These are phyloP conservation scores for Xylaria sp. DNA, from an alignment of 2,329 filamentous ascomycete genomes.

Conservation along the genomic window DNA sequence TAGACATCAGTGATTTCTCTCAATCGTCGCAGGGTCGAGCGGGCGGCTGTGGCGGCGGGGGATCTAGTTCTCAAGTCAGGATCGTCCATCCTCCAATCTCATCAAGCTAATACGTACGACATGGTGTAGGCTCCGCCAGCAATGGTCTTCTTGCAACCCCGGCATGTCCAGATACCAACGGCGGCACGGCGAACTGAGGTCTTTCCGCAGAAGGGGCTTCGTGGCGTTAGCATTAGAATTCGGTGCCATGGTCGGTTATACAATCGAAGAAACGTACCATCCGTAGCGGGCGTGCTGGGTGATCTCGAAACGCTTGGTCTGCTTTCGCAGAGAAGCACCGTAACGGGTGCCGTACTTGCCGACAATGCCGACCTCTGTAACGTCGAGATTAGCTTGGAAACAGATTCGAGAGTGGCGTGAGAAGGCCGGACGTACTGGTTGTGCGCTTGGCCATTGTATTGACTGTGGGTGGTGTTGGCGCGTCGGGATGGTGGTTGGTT, in stretches of 20 bases:
- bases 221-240: conserved; percentile 23
- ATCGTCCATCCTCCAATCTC: not conserved
- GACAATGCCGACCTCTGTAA: conserved; percentile 59
- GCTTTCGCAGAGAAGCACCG: conserved; percentile 99
- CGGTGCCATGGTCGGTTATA: not conserved
- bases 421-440: conserved; percentile 25
- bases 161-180: conserved; percentile 98
- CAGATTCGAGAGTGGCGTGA: not conserved
- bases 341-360: conserved; percentile 58
- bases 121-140: conserved; percentile 95
- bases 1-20: conserved; percentile 41
- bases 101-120: conserved; percentile 76
- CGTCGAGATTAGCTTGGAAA: conserved; percentile 26
- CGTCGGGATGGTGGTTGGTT: conserved; percentile 31
- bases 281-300: conserved; percentile 93
- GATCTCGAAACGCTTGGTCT: conserved; percentile 99
- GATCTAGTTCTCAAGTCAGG: conserved; percentile 32
- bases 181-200: conserved; percentile 83
- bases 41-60: conserved; percentile 39
- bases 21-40: conserved; percentile 39
- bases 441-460: conserved; percentile 39
- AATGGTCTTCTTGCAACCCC: conserved; percentile 91
- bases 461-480: conserved; percentile 27
- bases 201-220: conserved; percentile 94
- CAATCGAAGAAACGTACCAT: conserved; percentile 34